phyloP scores from a whole-genome alignment of 768 basidiomycete species.

The Suillus variegatus region DNA sequence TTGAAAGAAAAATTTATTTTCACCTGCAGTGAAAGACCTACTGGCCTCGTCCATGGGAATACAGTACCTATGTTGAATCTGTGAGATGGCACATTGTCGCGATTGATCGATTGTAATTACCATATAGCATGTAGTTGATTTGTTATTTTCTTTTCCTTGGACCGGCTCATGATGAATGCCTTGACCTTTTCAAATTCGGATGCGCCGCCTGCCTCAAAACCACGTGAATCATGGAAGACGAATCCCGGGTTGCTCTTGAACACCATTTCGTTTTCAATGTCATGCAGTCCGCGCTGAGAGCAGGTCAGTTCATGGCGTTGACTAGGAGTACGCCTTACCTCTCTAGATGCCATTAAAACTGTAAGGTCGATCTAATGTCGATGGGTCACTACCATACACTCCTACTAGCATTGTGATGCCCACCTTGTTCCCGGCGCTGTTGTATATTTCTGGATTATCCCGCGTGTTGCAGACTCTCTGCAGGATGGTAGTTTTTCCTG shows the following conservation, averaged over 20 bases:
- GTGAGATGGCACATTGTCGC: background rate
- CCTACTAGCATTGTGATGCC: background rate
- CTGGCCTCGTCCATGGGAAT: slow-evolving; percentile 27
- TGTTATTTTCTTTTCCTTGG: background rate
- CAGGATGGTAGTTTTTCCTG: slow-evolving; percentile 43
- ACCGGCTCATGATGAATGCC: no score
- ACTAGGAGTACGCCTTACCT: background rate
- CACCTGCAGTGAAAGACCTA: slow-evolving; percentile 24
- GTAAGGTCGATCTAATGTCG: slow-evolving; percentile 2
- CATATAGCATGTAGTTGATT: slow-evolving; percentile 42
- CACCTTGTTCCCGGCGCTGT: slow-evolving; percentile 22
- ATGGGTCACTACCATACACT: background rate
- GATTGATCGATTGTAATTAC: slow-evolving; percentile 19
- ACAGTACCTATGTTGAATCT: slow-evolving; percentile 38
- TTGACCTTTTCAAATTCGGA: no score
- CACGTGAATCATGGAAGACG: no score
- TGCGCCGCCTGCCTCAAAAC: no score
- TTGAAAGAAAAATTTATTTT: background rate
- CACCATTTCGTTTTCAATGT: no score
- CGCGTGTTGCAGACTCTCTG: slow-evolving; percentile 38
- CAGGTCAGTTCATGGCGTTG: background rate
- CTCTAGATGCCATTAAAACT: background rate
- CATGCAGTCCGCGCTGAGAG: no score
- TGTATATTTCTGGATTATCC: slow-evolving; percentile 33
- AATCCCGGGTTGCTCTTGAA: no score